Evolutionary conservation across 495 filamentous ascomycete genomes (phyloP), one percentile per base, ranked within the genome.

Genomic region (Jackrogersella minutella): DNA sequence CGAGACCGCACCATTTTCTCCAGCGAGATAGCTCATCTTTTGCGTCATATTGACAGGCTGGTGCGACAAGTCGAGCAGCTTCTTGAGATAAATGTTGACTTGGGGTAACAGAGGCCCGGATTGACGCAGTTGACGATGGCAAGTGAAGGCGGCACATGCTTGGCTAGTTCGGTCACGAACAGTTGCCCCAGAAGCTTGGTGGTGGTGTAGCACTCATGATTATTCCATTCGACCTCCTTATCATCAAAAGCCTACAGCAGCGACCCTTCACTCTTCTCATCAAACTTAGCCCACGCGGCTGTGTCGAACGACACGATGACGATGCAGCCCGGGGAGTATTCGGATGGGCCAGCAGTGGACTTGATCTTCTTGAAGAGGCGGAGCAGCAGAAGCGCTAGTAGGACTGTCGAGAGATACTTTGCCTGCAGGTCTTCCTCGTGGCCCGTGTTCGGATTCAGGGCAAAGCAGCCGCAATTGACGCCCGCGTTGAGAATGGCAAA

Each of bases 401-500:
- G 63, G 0, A 78, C 69, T 0, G 76, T 80, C 30, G 67, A 68
- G 5, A 82, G 65, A 0, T 82, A 78, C 31, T 83, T 84, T 14
- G 74, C 71, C 0, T 74, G 76, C 3, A 83, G 72, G 11, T 66
- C 77, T 3, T 62, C 58, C 52, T 85, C 82, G 11, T 75, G 62
- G 7, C 74, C 81, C 58, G 30, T 74, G 24, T 3, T 6, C 22
- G 59, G 8, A 67, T 52, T 39, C 3, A 43, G 24, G 7, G 11
- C 9, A 4, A 40, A 43, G 0, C 17, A n/a, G 10, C 22, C 24
- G 2, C 69, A 74, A 21, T 46, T 37, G 19, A 82, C 10, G 2
- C 81, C 82, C 0, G 79, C 81, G 55, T 85, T 85, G 17, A 84
- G 70, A 5, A 84, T 66, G 0, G 74, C 72, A 7, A 80, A 71